A percentile compares a stretch with the other conserved stretches of the same genome.
phyloP scores from a whole-genome alignment of 2,329 filamentous ascomycete species.

The Pseudogymnoascus sp. region DNA sequence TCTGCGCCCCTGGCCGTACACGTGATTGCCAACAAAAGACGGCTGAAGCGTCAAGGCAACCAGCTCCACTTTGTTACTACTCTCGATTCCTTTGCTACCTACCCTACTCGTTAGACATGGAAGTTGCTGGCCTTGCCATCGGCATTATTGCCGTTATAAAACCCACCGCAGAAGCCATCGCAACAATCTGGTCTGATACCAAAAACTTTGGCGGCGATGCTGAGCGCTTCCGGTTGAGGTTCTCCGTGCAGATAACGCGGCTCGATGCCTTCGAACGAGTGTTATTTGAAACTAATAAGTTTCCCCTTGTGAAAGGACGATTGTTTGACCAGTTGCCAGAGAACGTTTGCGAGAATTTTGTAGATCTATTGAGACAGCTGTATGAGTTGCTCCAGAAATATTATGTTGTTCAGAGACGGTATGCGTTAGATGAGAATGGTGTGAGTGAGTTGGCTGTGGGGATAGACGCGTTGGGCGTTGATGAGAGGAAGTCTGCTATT shows the following conservation, averaged over 20 bases:
- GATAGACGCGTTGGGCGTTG: background rate
- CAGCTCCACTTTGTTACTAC: background rate
- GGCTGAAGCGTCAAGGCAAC: background rate
- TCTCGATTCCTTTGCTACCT: background rate
- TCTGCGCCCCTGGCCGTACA: background rate
- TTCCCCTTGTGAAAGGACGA: background rate
- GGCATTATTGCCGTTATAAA: background rate
- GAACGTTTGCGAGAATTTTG: background rate
- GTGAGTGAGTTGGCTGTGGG: background rate
- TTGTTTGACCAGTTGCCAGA: background rate
- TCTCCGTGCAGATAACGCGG: background rate
- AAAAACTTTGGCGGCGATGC: background rate
- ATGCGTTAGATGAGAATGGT: background rate
- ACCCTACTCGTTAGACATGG: background rate
- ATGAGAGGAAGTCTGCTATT: background rate
- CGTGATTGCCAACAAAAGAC: background rate
- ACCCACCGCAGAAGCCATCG: background rate
- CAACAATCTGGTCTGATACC: background rate
- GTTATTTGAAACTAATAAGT: background rate
- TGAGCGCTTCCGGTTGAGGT: background rate
- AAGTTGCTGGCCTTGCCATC: background rate
- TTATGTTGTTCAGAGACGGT: background rate
- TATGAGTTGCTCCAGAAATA: background rate
- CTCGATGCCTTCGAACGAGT: background rate
- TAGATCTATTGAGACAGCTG: slow-evolving; percentile 4